Conservation (phyloP, 23 red algal genomes). For the Pyropia haitanensis region DNA sequence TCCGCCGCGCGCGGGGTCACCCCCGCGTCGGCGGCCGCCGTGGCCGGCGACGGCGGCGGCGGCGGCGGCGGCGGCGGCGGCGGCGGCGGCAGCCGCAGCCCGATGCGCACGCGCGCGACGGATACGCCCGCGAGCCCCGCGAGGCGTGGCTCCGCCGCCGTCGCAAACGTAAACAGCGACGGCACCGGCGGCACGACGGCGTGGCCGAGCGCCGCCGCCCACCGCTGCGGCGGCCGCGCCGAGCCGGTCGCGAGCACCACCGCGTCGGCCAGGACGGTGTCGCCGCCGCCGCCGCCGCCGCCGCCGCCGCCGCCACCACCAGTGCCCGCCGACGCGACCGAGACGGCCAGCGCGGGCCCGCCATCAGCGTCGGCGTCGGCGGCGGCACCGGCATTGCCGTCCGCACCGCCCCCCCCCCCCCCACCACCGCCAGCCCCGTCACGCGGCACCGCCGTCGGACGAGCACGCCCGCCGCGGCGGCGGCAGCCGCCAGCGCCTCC, state of each 20-base stretch:
- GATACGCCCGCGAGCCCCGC: slow-evolving; percentile 61
- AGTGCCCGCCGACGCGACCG: not conserved
- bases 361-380: not conserved
- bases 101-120: not conserved
- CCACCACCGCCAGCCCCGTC: not conserved
- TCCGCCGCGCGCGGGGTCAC: too few species aligned
- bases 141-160: slow-evolving; percentile 19
- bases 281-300: slow-evolving; percentile 14
- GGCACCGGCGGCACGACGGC: slow-evolving; percentile 42
- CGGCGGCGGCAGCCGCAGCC: too few species aligned
- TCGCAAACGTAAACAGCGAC: slow-evolving; percentile 69
- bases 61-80: too few species aligned
- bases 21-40: too few species aligned
- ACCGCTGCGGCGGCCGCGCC: slow-evolving; percentile 4
- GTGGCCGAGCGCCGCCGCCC: slow-evolving; percentile 55
- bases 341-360: too few species aligned
- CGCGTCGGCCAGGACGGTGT: not conserved
- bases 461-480: slow-evolving; percentile 14
- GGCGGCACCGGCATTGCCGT: not conserved
- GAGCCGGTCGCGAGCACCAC: slow-evolving; percentile 70
- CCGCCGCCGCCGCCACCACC: not conserved
- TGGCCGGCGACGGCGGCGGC: too few species aligned
- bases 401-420: slow-evolving; percentile 2
- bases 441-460: slow-evolving; percentile 23
- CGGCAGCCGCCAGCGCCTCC: slow-evolving; percentile 40